Conservation (phyloP, 2,329 filamentous ascomycete genomes). For the Nakataea oryzae region DNA sequence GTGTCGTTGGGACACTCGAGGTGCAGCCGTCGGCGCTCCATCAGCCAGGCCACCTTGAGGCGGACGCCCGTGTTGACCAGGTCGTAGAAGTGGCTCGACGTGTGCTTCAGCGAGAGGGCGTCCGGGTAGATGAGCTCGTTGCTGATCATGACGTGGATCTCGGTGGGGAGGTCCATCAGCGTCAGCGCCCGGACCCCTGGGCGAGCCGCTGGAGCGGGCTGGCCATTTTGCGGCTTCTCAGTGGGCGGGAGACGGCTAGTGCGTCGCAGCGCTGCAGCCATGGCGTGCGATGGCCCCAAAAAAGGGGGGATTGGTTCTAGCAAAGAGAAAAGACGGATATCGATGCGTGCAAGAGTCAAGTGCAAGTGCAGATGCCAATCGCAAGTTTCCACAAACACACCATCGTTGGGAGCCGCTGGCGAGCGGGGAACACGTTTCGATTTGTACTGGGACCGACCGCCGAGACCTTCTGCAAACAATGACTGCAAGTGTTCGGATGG, state of each 20-base stretch:
- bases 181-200: conserved; percentile 5
- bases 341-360: too few species aligned
- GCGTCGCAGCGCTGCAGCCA: neutral
- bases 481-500: neutral
- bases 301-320: neutral
- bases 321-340: too few species aligned
- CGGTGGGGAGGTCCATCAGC: conserved; percentile 48
- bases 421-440: neutral
- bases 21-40: conserved; percentile 51
- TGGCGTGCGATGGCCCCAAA: neutral
- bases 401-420: neutral
- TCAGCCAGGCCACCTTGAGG: conserved; percentile 59
- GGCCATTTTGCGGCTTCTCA: too few species aligned
- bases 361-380: neutral
- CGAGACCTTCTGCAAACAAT: too few species aligned
- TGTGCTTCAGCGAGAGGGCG: conserved; percentile 60
- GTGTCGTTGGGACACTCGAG: conserved; percentile 54
- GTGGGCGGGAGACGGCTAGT: neutral
- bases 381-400: neutral
- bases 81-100: conserved; percentile 49
- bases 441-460: neutral
- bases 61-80: conserved; percentile 55
- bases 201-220: too few species aligned
- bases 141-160: conserved; percentile 56
- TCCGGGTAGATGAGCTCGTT: conserved; percentile 57